A percentile compares a stretch with the other conserved stretches of the same genome.
Conservation (phyloP, 1,284 basidiomycete species). For the Trametes polyzona region DNA sequence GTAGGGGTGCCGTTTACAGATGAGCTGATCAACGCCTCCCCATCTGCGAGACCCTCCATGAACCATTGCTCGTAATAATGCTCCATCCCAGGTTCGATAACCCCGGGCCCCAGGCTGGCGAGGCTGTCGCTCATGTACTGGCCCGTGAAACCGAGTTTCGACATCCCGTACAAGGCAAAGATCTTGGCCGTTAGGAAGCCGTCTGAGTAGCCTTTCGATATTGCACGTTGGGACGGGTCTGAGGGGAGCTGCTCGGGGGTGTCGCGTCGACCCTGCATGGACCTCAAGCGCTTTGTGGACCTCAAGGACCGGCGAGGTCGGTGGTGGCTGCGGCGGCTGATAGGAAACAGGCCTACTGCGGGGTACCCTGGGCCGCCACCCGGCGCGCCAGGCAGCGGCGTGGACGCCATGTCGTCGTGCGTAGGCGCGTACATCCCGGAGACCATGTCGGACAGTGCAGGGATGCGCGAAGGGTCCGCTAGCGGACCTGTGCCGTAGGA, state of each 20-base stretch:
- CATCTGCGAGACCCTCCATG: slow-evolving; percentile 48
- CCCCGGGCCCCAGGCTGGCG: slow-evolving; percentile 38
- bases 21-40: slow-evolving; percentile 36
- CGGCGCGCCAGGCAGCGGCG: not conserved
- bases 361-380: not conserved
- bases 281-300: not conserved
- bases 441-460: slow-evolving; percentile 24
- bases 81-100: slow-evolving; percentile 46
- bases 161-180: slow-evolving; percentile 59
- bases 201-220: slow-evolving; percentile 60
- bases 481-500: slow-evolving; percentile 44
- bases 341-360: not conserved
- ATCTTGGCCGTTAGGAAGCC: slow-evolving; percentile 64
- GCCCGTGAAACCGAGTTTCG: slow-evolving; percentile 65
- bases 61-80: slow-evolving; percentile 52
- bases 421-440: slow-evolving; percentile 1
- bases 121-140: slow-evolving; percentile 65
- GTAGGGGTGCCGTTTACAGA: slow-evolving; percentile 2
- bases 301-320: not conserved
- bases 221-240: slow-evolving; percentile 30
- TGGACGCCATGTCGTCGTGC: not conserved
- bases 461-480: slow-evolving; percentile 27
- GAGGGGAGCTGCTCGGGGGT: slow-evolving; percentile 6
- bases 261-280: not conserved
- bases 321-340: slow-evolving; percentile 1